A percentile compares a stretch with the other conserved stretches of the same genome.
These are phyloP conservation scores for Trametes meyenii DNA, from an alignment of 768 basidiomycete genomes.

Conservation along the genomic window DNA sequence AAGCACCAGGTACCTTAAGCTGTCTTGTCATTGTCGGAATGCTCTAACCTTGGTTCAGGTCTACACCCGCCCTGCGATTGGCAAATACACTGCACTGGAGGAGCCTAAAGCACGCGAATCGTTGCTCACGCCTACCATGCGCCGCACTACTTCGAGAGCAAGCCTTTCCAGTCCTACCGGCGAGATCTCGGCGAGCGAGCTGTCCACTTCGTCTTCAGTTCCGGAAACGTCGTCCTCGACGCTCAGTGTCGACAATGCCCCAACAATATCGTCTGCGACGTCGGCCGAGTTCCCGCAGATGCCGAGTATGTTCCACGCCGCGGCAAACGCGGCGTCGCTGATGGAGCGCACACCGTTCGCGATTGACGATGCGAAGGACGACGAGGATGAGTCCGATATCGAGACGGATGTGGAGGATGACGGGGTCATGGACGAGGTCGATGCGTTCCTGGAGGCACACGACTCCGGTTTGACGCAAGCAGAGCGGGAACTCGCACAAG, in stretches of 20 bases:
- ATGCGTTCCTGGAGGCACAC: constrained; percentile 93
- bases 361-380: constrained; percentile 93
- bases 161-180: constrained; percentile 41
- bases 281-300: constrained; percentile 50
- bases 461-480: constrained; percentile 83
- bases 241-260: constrained; percentile 50
- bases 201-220: constrained; percentile 22
- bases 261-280: constrained; percentile 26
- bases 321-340: constrained; percentile 71
- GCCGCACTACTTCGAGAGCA: constrained; percentile 58
- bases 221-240: constrained; percentile 43
- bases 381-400: constrained; percentile 65
- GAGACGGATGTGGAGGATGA: constrained; percentile 59
- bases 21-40: too few relatives aligned
- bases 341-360: constrained; percentile 95
- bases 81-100: constrained; percentile 78
- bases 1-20: constrained; percentile 71
- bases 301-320: constrained; percentile 67
- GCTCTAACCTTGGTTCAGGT: constrained; percentile 44
- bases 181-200: constrained; percentile 34
- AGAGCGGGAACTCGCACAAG: constrained; percentile 77
- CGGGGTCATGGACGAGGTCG: constrained; percentile 91
- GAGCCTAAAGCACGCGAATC: constrained; percentile 91
- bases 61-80: constrained; percentile 80
- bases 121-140: constrained; percentile 72